Evolutionary conservation across 73 alveolate genomes (phyloP).

Genomic region (Effrenium voratum): DNA sequence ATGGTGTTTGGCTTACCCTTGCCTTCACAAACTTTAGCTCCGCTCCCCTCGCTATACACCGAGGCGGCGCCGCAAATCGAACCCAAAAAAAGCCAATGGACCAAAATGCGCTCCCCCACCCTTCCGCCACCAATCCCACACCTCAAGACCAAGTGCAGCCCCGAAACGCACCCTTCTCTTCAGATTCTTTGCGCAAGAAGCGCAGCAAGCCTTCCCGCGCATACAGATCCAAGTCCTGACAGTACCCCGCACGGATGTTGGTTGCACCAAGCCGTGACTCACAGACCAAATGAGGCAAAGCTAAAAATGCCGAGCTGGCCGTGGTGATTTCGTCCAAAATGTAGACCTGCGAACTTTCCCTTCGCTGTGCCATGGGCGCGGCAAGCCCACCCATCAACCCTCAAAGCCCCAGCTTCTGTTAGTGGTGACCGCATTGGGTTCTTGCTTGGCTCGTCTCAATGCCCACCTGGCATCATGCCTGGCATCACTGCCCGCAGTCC

Average conservation of each 20-base stretch:
- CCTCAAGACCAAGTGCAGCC: neutral
- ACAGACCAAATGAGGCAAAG: neutral
- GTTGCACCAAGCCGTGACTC: neutral
- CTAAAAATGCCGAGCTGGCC: neutral
- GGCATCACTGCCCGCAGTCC: neutral
- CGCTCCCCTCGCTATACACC: too few species aligned
- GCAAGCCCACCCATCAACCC: neutral
- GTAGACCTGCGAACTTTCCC: constrained; percentile 10
- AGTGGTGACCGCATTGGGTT: too few species aligned
- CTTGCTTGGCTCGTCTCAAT: neutral
- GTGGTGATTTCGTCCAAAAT: constrained; percentile 86
- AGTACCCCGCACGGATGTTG: neutral
- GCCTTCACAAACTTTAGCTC: neutral
- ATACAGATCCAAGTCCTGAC: constrained; percentile 61
- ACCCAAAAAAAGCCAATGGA: neutral
- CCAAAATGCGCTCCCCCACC: neutral
- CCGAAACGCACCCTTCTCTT: constrained; percentile 78
- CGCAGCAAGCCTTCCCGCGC: constrained; percentile 83
- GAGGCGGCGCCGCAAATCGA: neutral
- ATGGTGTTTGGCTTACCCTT: neutral
- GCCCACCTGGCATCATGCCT: neutral
- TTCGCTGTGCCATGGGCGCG: neutral
- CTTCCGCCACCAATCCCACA: neutral
- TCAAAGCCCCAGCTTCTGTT: too few species aligned
- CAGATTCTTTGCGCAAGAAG: constrained; percentile 78